Evolutionary conservation across 495 filamentous ascomycete species (phyloP), one percentile per base, ranked within the genome.

Genomic region (Neurospora africana): DNA sequence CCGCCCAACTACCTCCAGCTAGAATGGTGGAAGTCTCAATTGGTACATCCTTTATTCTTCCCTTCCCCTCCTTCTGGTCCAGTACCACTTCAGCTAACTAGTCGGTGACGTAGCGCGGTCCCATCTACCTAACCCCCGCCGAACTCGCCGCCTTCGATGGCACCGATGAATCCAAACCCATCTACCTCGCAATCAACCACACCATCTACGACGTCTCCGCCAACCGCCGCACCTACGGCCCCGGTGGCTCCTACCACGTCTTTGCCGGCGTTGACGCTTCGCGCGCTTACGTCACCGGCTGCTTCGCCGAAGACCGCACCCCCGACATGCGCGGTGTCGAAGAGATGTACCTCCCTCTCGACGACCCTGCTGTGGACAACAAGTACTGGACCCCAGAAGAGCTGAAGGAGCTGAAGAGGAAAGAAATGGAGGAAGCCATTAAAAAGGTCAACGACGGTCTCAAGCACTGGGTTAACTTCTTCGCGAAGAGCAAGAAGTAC

Each of bases 241-340:
- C 94, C 0, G 94, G 93, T 21, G 96, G 95, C 3, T 87, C 86
- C 65, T 99, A 99, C 85, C 85, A 89, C 69, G 91, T 92, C 83
- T 97, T 99, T 81, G 85, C 93, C 0, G 95, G 95, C 38, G 84
- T 85, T 21, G 95, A 99, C 81, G 95, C 95, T 8, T 88, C 92
- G 3, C 91, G 95, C 36, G 92, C 91, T 5, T 99, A 93, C 82
- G 89, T 99, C n/a, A 97, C 95, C n/a, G 93, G 92, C 3, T 99
- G 95, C 80, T 99, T 99, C 84, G 82, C 88, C 38, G 90, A 91
- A 68, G 95, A 98, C 83, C 82, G 91, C 43, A 96, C 90, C 6
- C 81, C 89, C 1, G 94, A 98, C 80, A 80, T 98, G 81, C 84
- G 89, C 27, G 96, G 96, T 1, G 91, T 92, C 1, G 95, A 98